Percentiles rank a stretch among this genome's conserved stretches.
These are phyloP conservation scores for Niveomyces coronatus DNA, from an alignment of 2,329 filamentous ascomycete species.

Conservation along the genomic window DNA sequence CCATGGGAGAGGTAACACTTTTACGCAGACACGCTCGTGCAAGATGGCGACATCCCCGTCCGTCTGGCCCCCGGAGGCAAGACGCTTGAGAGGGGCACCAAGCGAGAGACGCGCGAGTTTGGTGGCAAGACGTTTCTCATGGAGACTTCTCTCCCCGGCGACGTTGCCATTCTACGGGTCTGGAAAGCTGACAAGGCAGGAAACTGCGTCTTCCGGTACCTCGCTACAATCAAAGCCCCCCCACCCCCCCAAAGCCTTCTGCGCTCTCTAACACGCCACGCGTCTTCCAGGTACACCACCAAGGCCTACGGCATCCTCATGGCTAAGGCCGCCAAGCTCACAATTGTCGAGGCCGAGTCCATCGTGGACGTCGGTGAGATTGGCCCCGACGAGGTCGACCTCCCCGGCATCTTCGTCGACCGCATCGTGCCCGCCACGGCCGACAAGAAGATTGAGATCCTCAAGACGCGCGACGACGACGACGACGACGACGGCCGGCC, in stretches of 20 bases:
- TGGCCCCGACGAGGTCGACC: conserved; percentile 61
- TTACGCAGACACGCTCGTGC: conserved; percentile 47
- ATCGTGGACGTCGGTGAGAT: conserved; percentile 69
- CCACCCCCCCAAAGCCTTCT: neutral
- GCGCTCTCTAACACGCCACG: neutral
- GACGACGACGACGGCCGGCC: no score
- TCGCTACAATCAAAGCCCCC: conserved; percentile 15
- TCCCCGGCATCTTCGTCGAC: conserved; percentile 76
- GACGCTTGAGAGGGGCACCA: conserved; percentile 52
- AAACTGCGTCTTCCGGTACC: conserved; percentile 68
- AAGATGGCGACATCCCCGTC: conserved; percentile 58
- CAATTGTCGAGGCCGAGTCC: conserved; percentile 78
- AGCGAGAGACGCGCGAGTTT: conserved; percentile 63
- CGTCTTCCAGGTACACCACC: conserved; percentile 48
- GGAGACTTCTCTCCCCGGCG: conserved; percentile 65
- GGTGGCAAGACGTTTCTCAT: conserved; percentile 63
- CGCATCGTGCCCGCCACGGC: conserved; percentile 66
- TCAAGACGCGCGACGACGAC: conserved; percentile 44
- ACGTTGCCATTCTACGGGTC: conserved; percentile 67
- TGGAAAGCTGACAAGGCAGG: conserved; percentile 68
- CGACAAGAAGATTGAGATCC: conserved; percentile 61
- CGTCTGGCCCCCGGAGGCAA: conserved; percentile 48
- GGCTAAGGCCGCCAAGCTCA: conserved; percentile 68
- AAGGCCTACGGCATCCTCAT: conserved; percentile 67
- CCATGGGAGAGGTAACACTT: conserved; percentile 10